Conservation (phyloP, 2,329 filamentous ascomycete genomes). For the Lomentospora prolificans region DNA sequence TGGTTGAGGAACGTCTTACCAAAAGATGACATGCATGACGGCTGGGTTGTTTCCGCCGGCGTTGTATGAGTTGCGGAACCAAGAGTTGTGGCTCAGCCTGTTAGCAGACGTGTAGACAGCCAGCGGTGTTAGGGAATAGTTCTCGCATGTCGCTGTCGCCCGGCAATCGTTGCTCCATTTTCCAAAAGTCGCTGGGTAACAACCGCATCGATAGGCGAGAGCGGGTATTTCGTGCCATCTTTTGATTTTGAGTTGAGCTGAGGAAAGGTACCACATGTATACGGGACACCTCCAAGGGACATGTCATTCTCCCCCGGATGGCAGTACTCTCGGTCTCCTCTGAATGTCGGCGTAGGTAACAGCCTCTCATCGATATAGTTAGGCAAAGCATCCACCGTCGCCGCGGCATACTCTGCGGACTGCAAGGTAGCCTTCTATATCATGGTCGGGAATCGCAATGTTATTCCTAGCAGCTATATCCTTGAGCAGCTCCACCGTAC, state of each 20-base stretch:
- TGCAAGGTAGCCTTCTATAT: constrained; percentile 8
- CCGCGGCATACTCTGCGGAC: not conserved
- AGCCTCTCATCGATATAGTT: constrained; percentile 26
- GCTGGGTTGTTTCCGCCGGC: constrained; percentile 32
- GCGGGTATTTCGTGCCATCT: constrained; percentile 13
- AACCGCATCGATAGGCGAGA: constrained; percentile 24
- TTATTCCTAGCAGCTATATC: constrained; percentile 1
- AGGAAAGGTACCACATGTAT: constrained; percentile 23
- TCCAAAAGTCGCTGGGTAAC: constrained; percentile 23
- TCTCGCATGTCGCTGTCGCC: constrained; percentile 27
- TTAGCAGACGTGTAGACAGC: constrained; percentile 25
- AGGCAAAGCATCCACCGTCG: constrained; percentile 18
- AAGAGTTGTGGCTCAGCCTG: constrained; percentile 26
- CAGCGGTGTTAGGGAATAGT: constrained; percentile 24
- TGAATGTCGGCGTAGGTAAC: constrained; percentile 10
- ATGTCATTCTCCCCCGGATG: constrained; percentile 23
- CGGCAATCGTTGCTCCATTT: constrained; percentile 22
- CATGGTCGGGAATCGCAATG: constrained; percentile 7
- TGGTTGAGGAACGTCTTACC: constrained; percentile 22
- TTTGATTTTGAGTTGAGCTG: constrained; percentile 18
- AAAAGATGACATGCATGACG: constrained; percentile 32
- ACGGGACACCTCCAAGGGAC: constrained; percentile 23
- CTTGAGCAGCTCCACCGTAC: not conserved
- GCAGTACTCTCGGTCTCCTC: not conserved
- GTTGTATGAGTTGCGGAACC: constrained; percentile 20